These are phyloP conservation scores for Xylaria scruposa DNA, from an alignment of 495 filamentous ascomycete genomes.

Conservation along the genomic window DNA sequence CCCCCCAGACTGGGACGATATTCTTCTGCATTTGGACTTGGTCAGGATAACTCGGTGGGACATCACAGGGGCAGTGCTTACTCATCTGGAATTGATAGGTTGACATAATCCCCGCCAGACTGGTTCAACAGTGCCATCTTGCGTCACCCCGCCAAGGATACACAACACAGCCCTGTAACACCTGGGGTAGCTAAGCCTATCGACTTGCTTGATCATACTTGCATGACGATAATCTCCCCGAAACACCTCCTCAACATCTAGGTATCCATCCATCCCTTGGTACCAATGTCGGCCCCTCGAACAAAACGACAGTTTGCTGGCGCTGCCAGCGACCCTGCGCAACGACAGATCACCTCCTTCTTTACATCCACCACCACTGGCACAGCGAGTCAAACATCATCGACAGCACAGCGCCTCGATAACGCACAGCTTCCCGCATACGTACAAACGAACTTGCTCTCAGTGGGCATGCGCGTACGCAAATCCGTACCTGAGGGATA, in stretches of 20 bases:
- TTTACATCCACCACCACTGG: conserved; percentile 38
- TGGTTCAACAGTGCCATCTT: conserved; percentile 17
- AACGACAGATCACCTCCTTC: conserved; percentile 59
- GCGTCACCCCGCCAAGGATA: conserved; percentile 8
- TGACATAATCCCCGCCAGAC: conserved; percentile 2
- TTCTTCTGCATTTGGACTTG: conserved; percentile 12
- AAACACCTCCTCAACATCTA: conserved; percentile 23
- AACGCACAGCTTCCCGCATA: conserved; percentile 55
- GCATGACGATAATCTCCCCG: conserved; percentile 22
- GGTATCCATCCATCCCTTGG: no score
- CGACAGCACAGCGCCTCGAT: background rate
- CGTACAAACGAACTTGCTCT: conserved; percentile 79
- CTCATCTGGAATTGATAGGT: background rate
- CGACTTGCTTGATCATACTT: background rate
- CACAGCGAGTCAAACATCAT: conserved; percentile 41
- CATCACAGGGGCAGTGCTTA: conserved; percentile 14
- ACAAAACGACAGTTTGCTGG: conserved; percentile 59
- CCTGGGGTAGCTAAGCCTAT: background rate
- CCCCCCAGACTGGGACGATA: background rate
- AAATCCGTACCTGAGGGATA: conserved; percentile 93
- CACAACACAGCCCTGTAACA: conserved; percentile 16
- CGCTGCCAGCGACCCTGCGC: conserved; percentile 55
- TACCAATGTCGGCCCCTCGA: conserved; percentile 51
- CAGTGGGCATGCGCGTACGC: conserved; percentile 90
- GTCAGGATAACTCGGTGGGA: conserved; percentile 1